These are phyloP conservation scores for Camellia oleifera DNA, from an alignment of 179 eudicot genomes.

Conservation along the genomic window DNA sequence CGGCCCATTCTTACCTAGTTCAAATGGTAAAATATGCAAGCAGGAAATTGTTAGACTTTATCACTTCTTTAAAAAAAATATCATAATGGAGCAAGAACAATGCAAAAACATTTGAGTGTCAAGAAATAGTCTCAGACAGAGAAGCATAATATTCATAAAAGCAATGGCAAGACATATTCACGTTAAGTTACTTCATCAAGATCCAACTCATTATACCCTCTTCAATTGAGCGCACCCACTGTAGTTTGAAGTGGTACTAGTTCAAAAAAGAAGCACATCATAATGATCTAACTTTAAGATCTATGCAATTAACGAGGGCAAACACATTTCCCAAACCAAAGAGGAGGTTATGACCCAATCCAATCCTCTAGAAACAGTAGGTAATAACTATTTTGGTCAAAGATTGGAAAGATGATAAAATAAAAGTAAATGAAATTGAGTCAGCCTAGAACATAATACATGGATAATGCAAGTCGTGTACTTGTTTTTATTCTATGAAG, in stretches of 20 bases:
- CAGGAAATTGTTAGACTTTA: neutral
- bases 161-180: neutral
- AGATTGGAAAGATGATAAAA: neutral
- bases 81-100: neutral
- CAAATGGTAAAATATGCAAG: neutral
- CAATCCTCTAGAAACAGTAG: neutral
- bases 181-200: neutral
- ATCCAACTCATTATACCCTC: neutral
- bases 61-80: neutral
- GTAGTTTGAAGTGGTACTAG: neutral
- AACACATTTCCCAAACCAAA: neutral
- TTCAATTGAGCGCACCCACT: neutral
- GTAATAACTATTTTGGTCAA: neutral
- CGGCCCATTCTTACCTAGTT: constrained; percentile 53
- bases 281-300: neutral
- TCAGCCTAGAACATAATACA: neutral
- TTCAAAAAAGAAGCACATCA: neutral
- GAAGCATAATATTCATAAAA: neutral
- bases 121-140: neutral
- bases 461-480: neutral
- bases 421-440: neutral
- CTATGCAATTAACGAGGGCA: neutral
- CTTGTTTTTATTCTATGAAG: neutral
- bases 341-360: neutral
- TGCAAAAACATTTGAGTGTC: neutral